phyloP scores from a whole-genome alignment of 805 yeast genomes.

The Ascoidea rubescens region DNA sequence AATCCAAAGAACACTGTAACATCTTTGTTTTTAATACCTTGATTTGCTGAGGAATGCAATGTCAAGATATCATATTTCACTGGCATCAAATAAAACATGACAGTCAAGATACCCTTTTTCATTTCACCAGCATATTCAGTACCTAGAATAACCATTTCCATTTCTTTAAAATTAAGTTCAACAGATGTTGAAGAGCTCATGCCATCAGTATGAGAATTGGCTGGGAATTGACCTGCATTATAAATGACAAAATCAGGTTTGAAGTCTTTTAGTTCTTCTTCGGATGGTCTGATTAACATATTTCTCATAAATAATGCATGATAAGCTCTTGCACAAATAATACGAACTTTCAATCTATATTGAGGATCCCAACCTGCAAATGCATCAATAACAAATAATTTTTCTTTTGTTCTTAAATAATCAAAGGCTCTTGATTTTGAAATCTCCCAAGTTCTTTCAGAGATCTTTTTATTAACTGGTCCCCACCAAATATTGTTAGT shows the following conservation, averaged over 20 bases:
- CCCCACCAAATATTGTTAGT: conserved; percentile 95
- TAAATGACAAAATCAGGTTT: conserved; percentile 97
- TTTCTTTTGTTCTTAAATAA: conserved; percentile 89
- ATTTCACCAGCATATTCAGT: conserved; percentile 99
- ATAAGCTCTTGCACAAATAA: conserved; percentile 96
- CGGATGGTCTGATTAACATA: conserved; percentile 92
- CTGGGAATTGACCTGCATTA: conserved; percentile 99
- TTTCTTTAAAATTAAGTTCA: conserved; percentile 89
- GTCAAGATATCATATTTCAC: conserved; percentile 83
- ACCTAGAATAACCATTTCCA: conserved; percentile 98
- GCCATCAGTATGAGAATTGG: conserved; percentile 89
- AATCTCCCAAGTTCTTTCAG: conserved; percentile 88
- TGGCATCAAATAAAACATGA: conserved; percentile 98
- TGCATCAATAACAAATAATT: conserved; percentile 90
- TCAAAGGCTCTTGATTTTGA: conserved; percentile 95
- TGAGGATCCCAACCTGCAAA: conserved; percentile 99
- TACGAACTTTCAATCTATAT: conserved; percentile 89
- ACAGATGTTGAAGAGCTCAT: conserved; percentile 95
- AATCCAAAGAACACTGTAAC: conserved; percentile 93
- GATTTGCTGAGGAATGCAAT: conserved; percentile 89
- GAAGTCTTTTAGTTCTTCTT: conserved; percentile 73
- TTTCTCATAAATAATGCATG: conserved; percentile 97
- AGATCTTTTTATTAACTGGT: conserved; percentile 91
- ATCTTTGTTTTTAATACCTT: conserved; percentile 69
- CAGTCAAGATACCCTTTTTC: conserved; percentile 99